Evolutionary conservation across 1,139 yeast genomes (phyloP).

Genomic region (Wickerhamomyces sp.): DNA sequence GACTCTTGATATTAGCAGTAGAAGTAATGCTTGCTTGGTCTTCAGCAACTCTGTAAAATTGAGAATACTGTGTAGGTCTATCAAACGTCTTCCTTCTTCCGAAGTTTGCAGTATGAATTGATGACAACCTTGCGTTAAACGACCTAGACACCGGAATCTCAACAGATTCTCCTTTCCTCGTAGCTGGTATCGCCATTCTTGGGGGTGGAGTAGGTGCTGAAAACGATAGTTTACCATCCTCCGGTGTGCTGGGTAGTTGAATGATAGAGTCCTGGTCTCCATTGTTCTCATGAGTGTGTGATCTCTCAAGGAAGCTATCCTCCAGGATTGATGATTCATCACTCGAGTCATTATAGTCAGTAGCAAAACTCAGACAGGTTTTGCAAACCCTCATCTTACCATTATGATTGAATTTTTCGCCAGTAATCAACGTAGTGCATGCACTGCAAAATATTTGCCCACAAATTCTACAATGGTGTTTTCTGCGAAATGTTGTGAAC

Average conservation of each 20-base stretch:
- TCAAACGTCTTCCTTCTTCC: conserved; percentile 20
- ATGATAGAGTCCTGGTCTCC: conserved; percentile 10
- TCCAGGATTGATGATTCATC: conserved; percentile 44
- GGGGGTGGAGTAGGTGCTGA: conserved; percentile 62
- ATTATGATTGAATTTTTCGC: conserved; percentile 61
- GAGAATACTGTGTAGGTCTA: conserved; percentile 4
- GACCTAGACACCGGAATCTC: conserved; percentile 56
- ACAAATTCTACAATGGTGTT: conserved; percentile 93
- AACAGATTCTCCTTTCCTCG: conserved; percentile 72
- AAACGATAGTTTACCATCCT: conserved; percentile 18
- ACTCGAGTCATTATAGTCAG: conserved; percentile 62
- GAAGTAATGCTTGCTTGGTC: not conserved
- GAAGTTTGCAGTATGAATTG: conserved; percentile 21
- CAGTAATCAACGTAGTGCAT: conserved; percentile 80
- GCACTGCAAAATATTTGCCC: conserved; percentile 91
- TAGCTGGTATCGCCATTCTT: conserved; percentile 78
- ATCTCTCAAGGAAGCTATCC: conserved; percentile 29
- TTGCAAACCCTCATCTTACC: conserved; percentile 79
- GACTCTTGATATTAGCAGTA: not conserved
- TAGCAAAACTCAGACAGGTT: conserved; percentile 64
- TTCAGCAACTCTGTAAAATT: conserved; percentile 1
- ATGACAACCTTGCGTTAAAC: conserved; percentile 24
- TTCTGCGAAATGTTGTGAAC: conserved; percentile 76
- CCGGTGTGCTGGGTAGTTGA: conserved; percentile 14
- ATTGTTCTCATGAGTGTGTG: conserved; percentile 13